Conservation (phyloP, 2,329 filamentous ascomycete species). For the Meredithiella fracta region DNA sequence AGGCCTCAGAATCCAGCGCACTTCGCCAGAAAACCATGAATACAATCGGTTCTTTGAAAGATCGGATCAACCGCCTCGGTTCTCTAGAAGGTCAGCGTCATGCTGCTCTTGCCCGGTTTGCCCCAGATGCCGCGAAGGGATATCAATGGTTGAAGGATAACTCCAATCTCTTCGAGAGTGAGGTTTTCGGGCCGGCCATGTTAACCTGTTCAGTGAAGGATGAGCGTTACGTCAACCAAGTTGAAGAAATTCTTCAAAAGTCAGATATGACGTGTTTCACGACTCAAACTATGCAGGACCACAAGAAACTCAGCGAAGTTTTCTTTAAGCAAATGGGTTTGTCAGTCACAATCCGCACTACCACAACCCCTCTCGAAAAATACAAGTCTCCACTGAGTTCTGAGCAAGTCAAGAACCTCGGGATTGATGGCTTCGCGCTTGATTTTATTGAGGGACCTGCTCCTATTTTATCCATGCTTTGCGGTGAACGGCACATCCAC, state of each 20-base stretch:
- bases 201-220: constrained; percentile 67
- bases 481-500: constrained; percentile 53
- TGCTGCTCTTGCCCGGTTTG: constrained; percentile 42
- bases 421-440: constrained; percentile 65
- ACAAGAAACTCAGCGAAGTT: constrained; percentile 50
- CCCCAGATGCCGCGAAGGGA: constrained; percentile 47
- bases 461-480: constrained; percentile 76
- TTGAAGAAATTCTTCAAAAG: constrained; percentile 34
- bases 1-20: constrained; percentile 26
- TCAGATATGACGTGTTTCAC: constrained; percentile 54
- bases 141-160: constrained; percentile 75
- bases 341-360: constrained; percentile 55
- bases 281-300: constrained; percentile 58
- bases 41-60: constrained; percentile 22
- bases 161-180: constrained; percentile 49
- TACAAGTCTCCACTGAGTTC: constrained; percentile 38
- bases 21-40: background rate
- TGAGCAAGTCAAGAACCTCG: constrained; percentile 39
- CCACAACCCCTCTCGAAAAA: constrained; percentile 33
- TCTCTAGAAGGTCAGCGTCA: constrained; percentile 62
- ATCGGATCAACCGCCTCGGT: constrained; percentile 43
- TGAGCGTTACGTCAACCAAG: constrained; percentile 40
- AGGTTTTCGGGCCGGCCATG: constrained; percentile 67
- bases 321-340: constrained; percentile 49
- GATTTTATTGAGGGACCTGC: constrained; percentile 69